Base-by-base conservation (phyloP, 2,329 filamentous ascomycete genomes). In the Talaromyces pinophilus region DNA sequence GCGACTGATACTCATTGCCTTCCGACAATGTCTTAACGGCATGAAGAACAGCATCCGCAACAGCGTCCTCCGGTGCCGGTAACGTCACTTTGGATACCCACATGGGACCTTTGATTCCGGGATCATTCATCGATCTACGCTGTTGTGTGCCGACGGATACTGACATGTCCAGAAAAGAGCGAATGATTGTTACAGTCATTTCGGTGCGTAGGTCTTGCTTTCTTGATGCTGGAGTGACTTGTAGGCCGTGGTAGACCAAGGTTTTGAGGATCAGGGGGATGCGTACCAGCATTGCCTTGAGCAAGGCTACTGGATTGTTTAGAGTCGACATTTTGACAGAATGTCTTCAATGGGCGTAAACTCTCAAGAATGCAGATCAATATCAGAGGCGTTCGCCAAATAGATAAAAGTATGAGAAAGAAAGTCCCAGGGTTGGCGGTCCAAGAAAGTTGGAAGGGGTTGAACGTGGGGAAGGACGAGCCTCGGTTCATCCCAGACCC, bases 151-250 rank as follows among this genome's bases (percentile, higher is more conserved):
- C 81, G 28, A 96, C 79, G 30, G 87, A 82, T 17, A 78, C 80
- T 1, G 78, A 76, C 2, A 81, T 79, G 15, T 77, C 75, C 62
- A 92, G 76, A 64, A 92, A 82, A 0, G 86, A 86, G 22, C 92
- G 89, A n/a, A 97, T 76, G 17, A 95, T 80, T 30, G 87, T 85
- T 65, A 97, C 83, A 0, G 85, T 88, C 64, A 97, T 74, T 65
- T 91, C 90, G 15, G 90, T 94, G 62, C 85, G 85, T 3, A 97
- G 80, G 75, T 96, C 90, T 80, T 94, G 89, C 81, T 95, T 92
- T 57, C 87, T 86, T 4, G 90, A 87, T 7, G 88, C 88, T 40
- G 89, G 84, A 0, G 93, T 92, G 48, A 90, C 78, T 33, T 84
- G 85, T 7, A 97, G 82, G 2, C 73, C 70, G 73, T 82, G 80